These are phyloP conservation scores for Populus tomentosa DNA, from an alignment of 441 rosid species.

Conservation along the genomic window DNA sequence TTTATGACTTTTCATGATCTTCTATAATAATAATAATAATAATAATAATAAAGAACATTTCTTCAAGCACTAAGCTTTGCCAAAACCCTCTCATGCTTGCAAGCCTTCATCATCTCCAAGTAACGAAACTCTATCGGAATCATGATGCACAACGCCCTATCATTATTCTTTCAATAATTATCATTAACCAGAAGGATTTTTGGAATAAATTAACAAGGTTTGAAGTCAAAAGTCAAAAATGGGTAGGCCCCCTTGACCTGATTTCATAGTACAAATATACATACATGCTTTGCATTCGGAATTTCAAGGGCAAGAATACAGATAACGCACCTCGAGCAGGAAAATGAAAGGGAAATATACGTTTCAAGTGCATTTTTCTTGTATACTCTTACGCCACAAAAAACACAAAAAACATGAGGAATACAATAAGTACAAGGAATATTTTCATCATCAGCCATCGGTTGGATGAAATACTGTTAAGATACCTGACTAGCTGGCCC, in stretches of 20 bases:
- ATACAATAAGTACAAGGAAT: conserved; percentile 78
- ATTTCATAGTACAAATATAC: conserved; percentile 5
- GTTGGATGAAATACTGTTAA: conserved; percentile 87
- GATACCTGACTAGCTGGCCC: conserved; percentile 74
- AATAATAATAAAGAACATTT: too few relatives aligned
- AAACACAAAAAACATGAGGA: conserved; percentile 88
- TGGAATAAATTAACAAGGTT: not conserved
- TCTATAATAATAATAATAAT: too few relatives aligned
- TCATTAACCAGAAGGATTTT: not conserved
- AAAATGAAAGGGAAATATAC: conserved; percentile 1
- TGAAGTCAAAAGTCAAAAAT: conserved; percentile 4
- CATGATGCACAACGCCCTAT: not conserved
- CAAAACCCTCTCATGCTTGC: not conserved
- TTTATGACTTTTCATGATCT: not conserved
- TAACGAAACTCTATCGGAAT: not conserved
- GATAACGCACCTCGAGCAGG: not conserved
- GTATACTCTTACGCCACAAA: conserved; percentile 66
- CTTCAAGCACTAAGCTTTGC: not conserved
- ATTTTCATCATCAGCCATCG: conserved; percentile 97
- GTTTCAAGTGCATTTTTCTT: conserved; percentile 8
- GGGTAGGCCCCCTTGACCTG: conserved; percentile 5
- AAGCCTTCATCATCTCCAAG: not conserved
- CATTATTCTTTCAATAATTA: too few relatives aligned
- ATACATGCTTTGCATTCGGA: conserved; percentile 15
- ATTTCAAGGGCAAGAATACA: not conserved